Conservation (phyloP, 2,329 filamentous ascomycete genomes). For the Exophiala oligosperma region DNA sequence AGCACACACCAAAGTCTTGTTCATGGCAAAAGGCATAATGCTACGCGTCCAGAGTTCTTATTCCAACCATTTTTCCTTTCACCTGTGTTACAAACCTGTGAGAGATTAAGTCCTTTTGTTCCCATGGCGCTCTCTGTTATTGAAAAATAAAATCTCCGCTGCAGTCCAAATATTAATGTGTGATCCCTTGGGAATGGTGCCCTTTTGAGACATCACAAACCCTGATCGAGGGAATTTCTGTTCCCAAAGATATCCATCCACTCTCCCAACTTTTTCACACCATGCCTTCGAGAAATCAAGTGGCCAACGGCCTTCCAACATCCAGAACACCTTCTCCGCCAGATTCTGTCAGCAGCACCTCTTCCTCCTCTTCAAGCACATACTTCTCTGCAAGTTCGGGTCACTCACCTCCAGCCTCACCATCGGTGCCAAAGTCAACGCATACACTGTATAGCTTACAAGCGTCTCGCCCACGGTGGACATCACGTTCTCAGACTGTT, state of each 20-base stretch:
- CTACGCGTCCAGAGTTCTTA: too few species aligned
- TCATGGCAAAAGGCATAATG: too few species aligned
- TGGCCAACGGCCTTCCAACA: constrained; percentile 7
- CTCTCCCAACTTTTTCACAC: background rate
- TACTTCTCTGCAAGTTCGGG: constrained; percentile 6
- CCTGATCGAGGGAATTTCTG: background rate
- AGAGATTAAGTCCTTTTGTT: too few species aligned
- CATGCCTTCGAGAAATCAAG: constrained; percentile 2
- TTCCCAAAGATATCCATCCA: background rate
- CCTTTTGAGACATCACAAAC: background rate
- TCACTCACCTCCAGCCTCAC: constrained; percentile 7
- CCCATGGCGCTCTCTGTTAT: too few species aligned
- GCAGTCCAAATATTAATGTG: too few species aligned
- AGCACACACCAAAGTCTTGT: too few species aligned
- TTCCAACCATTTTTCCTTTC: too few species aligned
- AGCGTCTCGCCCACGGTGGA: constrained; percentile 2
- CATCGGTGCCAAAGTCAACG: background rate
- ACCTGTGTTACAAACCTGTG: too few species aligned
- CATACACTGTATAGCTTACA: constrained; percentile 14
- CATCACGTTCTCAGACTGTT: constrained; percentile 17
- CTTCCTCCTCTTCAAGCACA: constrained; percentile 20
- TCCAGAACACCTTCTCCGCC: constrained; percentile 16
- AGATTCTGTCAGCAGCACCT: constrained; percentile 13
- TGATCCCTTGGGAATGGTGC: too few species aligned
- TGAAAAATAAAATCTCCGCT: too few species aligned